Base-by-base conservation (phyloP, 2,329 filamentous ascomycete species). In the Alternaria metachromatica region DNA sequence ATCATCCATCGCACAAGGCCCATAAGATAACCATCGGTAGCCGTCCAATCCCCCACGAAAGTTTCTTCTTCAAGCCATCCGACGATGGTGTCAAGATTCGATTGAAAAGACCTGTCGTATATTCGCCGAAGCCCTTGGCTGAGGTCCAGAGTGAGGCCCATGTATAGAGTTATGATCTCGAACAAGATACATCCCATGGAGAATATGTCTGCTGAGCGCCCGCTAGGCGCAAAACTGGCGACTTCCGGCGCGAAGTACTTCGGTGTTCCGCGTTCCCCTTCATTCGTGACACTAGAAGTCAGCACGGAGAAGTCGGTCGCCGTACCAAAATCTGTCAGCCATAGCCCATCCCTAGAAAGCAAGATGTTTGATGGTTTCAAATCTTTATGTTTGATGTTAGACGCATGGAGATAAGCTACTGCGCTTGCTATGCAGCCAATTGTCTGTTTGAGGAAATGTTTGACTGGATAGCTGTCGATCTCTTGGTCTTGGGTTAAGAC, bases 111-210 rank as follows among this genome's bases (percentile, higher is more conserved):
- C 2, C 1, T 23, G 6, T 46, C 44, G 5, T 23, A 0, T 0
- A 2, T 13, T 15, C 1, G 6, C 0, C 44, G 44, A 3, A 46
- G 44, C 0, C 0, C 0, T 4, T 23, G 20, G 18, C 11, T 46
- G 5, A 21, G 1, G 0, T 13, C 11, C 0, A 45, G 2, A 0
- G 11, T 4, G 5, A 1, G 0, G 0, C 20, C 7, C 1, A 8
- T 13, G 11, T 3, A 10, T 12, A 45, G 0, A 0, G 20, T 45
- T 0, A 45, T 5, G 3, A 46, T 0, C 0, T 46, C 44, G 20
- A 46, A 25, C 2, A 46, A 10, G 2, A 46, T 9, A 3, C 44
- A 46, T 0, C 44, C 44, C 20, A 46, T 0, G 3, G 44, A 13
- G 12, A 46, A 46, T 0, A 46, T 46, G 3, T 46, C 44, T 6